Base-by-base conservation (phyloP, 495 filamentous ascomycete species). In the Talaromyces trachyspermus region DNA sequence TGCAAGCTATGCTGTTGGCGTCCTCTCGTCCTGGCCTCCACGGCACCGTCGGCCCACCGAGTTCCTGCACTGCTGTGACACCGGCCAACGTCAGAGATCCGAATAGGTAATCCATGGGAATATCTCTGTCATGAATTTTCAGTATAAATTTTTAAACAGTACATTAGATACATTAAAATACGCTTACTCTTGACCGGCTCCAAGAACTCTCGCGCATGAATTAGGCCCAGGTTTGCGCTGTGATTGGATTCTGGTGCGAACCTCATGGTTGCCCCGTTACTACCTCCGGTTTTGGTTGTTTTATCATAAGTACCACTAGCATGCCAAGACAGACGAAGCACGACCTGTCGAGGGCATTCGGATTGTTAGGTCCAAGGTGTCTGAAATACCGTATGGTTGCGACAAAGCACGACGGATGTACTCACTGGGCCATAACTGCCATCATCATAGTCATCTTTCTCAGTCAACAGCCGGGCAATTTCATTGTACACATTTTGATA, bases 261-360 rank as follows among this genome's bases (percentile, higher is more conserved):
- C 64, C 92, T 80, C 92, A 98, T 98, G 55, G 92, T 98, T 45
- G 92, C 89, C 51, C 92, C 92, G 65, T 98, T 95, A 69, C 84
- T 89, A 50, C 92, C 92, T 56, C 92, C 92, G 30, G 92, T 96
- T 54, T 77, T 75, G 39, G 92, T 95, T 60, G 80, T 79, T 69
- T 82, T 84, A 61, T 96, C 92, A 60, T 88, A 98, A 57, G 88
- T 91, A 51, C 86, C 87, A 49, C 82, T 87, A 59, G 81, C 81
- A 70, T 94, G 88, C 88, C 88, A 94, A 41, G 86, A 86, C 56
- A 94, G 77, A 58, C 88, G 80, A 33, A 95, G 68, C 38, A 95
- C 71, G 45, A 95, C 67, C 66, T 77, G 50, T n/a, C 54, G 18
- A 18, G 33, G 27, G 54, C 43, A 10, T 22, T 24, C 19, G 18